A percentile compares a stretch with the other conserved stretches of the same genome.
Evolutionary conservation across 1,139 yeast species (phyloP).

Genomic region (Blastobotrys ciferrii): DNA sequence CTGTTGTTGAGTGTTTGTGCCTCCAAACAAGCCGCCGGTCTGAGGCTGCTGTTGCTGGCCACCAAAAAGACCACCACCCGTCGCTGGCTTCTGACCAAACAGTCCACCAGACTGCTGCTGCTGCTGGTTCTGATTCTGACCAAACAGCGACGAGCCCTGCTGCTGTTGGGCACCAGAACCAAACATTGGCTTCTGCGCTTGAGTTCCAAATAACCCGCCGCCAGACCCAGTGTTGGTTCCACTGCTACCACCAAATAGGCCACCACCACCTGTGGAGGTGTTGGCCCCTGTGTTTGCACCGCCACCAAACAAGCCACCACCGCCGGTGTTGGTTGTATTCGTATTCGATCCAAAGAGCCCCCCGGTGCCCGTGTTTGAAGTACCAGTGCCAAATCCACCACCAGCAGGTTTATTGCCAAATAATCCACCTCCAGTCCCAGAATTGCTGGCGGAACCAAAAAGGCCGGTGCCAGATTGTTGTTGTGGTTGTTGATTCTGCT

Average conservation of each 20-base stretch:
- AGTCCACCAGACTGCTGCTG: slow-evolving; percentile 27
- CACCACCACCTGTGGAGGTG: slow-evolving; percentile 24
- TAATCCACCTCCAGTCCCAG: slow-evolving; percentile 19
- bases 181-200: slow-evolving; percentile 21
- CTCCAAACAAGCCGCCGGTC: slow-evolving; percentile 12
- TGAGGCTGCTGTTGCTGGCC: slow-evolving; percentile 19
- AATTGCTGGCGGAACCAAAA: slow-evolving; percentile 18
- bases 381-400: slow-evolving; percentile 19
- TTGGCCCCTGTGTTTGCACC: slow-evolving; percentile 18
- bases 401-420: slow-evolving; percentile 25
- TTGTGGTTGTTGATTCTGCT: background rate
- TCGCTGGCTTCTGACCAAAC: slow-evolving; percentile 26
- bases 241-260: slow-evolving; percentile 27
- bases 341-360: slow-evolving; percentile 27
- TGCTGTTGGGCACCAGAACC: slow-evolving; percentile 21
- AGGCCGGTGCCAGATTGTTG: background rate
- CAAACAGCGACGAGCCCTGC: background rate
- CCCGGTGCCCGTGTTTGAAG: slow-evolving; percentile 21
- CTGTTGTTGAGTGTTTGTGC: background rate
- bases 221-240: slow-evolving; percentile 11
- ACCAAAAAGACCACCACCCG: slow-evolving; percentile 30
- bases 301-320: slow-evolving; percentile 32
- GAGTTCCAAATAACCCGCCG: slow-evolving; percentile 31
- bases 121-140: slow-evolving; percentile 5
- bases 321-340: slow-evolving; percentile 17